Evolutionary conservation across 2,329 filamentous ascomycete species (phyloP), one percentile per base, ranked within the genome.

Genomic region (Graphilbum sp.): DNA sequence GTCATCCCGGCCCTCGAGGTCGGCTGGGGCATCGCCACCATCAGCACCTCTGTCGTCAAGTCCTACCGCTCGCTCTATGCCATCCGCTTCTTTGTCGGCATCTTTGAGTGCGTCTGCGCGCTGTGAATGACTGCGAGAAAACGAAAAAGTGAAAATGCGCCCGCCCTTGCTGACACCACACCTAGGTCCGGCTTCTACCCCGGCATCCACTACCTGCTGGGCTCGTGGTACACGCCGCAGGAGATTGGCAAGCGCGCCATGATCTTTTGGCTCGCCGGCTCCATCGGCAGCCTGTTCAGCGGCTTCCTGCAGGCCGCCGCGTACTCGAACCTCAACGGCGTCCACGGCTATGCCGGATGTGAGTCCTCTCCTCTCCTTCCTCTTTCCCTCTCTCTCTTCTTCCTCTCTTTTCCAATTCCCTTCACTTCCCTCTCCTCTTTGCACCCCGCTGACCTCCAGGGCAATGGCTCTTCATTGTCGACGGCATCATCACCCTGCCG

Each of bases 241-340:
- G 74, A 79, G 43, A 61, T 79, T 0, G 72, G 70, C 1, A 79
- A 78, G 49, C 63, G 75, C 2, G 70, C 64, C 4, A 73, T 69
- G 34, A 68, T 79, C 35, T 79, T 79, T 48, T 75, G 70, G 1
- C 62, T 69, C 0, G 71, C 69, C 11, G 72, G 72, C 1, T 59
- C 75, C 2, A 67, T 68, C 67, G 47, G 47, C 6, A 21, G 16
- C 4, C 50, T 57, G 41, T 46, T 56, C 15, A 52, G 49, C 32
- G 55, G 55, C 0, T 54, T 56, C 32, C 50, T 72, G 0, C 67
- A 72, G 45, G 62, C 67, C 2, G 43, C 36, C 3, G 66, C 66
- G 1, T 72, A 71, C 45, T 64, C 57, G 3, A 67, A 67, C 36
- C 55, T 73, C 0, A 63, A 68, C 21, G 63, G 64, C 1, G 57